Evolutionary conservation across 176 grass and related monocot genomes (phyloP), one percentile per base, ranked within the genome.

Genomic region (Ensete glaucum): DNA sequence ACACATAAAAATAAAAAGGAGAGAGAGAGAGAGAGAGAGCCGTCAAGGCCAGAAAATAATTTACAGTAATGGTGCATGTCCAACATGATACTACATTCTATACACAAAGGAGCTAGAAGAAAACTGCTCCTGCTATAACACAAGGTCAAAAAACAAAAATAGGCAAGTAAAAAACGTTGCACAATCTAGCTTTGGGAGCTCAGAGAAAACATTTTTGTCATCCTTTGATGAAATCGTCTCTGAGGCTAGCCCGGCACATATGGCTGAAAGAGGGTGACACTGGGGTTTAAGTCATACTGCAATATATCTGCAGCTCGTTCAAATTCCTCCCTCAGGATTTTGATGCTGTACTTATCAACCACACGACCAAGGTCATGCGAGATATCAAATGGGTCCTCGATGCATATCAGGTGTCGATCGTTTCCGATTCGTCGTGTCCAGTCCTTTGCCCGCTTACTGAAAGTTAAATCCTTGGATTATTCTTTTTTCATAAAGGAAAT

Each of bases 351-450:
- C 74, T 89, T 93, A 78, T 98, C 94, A 48, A 93, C 94, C 9
- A 93, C 84, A 55, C 90, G 90, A 53, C 94, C 94, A 25, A 98
- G 90, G 87, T 98, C 94, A 80, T 98, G 94, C 17, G 90, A 76
- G 48, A 67, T 89, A 76, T 98, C 90, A 9, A 98, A 98, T 14
- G 94, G 94, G 49, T 93, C 94, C 69, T 98, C 90, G n/a, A 98
- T 98, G 84, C 94, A 98, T 80, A 93, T 93, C 80, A 93, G 88
- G 82, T 98, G 90, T 5, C 94, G 83, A 77, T 98, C 94, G 21
- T 98, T 93, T 78, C 94, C 90, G 71, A 93, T 82, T 22, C 94
- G 80, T 71, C 94, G 85, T 16, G 88, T 98, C 94, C 94, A 93
- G 60, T 93, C 94, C 82, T 98, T 98, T 65, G 65, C 62, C 48